Evolutionary conservation across 257 asterid genomes (phyloP), one percentile per base, ranked within the genome.

Genomic region (Fraxinus excelsior): DNA sequence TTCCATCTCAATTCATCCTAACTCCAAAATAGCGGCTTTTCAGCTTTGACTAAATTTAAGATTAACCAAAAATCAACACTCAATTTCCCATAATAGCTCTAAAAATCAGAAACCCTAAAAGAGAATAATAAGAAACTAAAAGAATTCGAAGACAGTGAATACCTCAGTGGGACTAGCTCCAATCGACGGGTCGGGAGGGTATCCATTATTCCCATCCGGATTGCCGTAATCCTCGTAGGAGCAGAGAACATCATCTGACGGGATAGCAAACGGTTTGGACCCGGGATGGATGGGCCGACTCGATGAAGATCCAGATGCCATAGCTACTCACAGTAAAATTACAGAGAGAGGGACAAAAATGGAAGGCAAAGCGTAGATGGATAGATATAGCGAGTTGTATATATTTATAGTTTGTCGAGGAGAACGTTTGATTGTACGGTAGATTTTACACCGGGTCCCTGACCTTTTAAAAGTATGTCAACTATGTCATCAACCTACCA

Each of bases 221-320:
- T 83, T 81, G 37, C 81, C 92, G 80, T 81, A 90, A 84, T 92
- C 96, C 78, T 91, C 96, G 76, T 91, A 91, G 4, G 97, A 90
- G 81, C 92, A 88, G 65, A 94, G 91, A 67, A 92, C 86, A 83
- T 94, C 97, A 83, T 94, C 98, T 1, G 96, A 82, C 7, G 72
- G 98, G 70, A 94, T 90, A 80, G 84, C 96, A 82, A 87, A 94
- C 16, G 87, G 87, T 74, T 92, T 92, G 6, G 91, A 81, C 46
- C 87, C 90, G 78, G 88, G 76, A 74, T 76, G 81, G 79, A 69
- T 85, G 16, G 81, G 81, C 76, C 91, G 91, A 14, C 93, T 92
- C 68, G 91, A 66, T 1, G 96, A 84, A 42, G 51, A 12, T 73
- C 97, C 93, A 56, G 98, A 94, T 32, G 95, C 98, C 99, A 94